Evolutionary conservation across 257 asterid genomes (phyloP).

Genomic region (Perilla frutescens): DNA sequence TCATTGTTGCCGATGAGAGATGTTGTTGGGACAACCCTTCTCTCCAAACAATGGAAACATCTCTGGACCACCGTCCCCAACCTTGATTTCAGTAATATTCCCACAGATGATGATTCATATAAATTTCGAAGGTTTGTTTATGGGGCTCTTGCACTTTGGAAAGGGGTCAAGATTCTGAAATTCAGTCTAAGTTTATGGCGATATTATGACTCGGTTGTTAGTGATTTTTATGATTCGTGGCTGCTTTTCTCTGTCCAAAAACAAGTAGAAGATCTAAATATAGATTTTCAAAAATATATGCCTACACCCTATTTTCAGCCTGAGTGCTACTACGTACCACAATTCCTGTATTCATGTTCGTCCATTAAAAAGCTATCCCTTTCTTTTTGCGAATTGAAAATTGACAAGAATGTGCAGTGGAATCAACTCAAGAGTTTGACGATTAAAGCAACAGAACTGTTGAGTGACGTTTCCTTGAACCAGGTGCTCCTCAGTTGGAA

Average conservation of each 20-base stretch:
- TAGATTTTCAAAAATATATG: background rate
- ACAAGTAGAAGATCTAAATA: background rate
- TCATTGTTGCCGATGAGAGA: background rate
- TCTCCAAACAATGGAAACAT: background rate
- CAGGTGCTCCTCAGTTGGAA: too few species aligned
- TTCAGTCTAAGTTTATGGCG: background rate
- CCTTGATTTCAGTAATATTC: background rate
- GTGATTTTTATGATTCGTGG: background rate
- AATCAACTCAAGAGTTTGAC: constrained; percentile 2
- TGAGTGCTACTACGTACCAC: background rate
- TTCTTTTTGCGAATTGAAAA: background rate
- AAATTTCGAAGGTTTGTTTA: background rate
- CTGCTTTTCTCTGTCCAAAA: background rate
- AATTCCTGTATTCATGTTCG: background rate
- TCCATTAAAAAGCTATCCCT: background rate
- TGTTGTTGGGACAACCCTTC: background rate
- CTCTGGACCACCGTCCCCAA: background rate
- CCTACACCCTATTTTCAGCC: too few species aligned
- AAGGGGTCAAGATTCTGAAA: constrained; percentile 1
- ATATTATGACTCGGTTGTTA: too few species aligned
- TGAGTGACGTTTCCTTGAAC: too few species aligned
- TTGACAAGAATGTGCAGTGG: background rate
- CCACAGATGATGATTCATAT: too few species aligned
- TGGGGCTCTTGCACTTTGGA: background rate
- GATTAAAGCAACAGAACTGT: background rate